Base-by-base conservation (phyloP, 768 basidiomycete species). In the Pleurotus tuber-regium region DNA sequence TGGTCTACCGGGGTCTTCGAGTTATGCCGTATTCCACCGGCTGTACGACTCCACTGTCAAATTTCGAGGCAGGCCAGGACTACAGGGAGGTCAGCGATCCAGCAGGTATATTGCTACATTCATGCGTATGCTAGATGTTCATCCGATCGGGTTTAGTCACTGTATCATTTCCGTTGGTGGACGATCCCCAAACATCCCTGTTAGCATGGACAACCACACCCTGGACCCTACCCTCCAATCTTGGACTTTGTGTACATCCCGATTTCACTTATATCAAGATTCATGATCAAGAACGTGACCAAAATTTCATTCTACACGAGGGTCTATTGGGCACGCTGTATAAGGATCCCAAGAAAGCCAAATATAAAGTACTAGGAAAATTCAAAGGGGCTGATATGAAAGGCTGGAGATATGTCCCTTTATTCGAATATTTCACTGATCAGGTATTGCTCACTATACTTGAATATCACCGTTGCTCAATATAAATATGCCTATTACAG, bases 21-120 rank as follows among this genome's bases (percentile, higher is more conserved):
- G 97, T 99, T 56, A 97, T 99, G 94, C 97, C 97, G 2, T 99
- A 99, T 67, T 97, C 97, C 9, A 93, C 92, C 0, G 97, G 92
- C 9, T 89, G 89, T 62, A 94, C 93, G 1, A 99, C 97, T 0
- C 96, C 97, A 25, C 71, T 99, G 51, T 96, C 93, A 41, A 98
- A 99, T 68, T 98, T 99, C 59, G 97, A 99, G 70, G 94, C 96
- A 10, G 92, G 92, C 25, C 77, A 84, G 70, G 86, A 89, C 55
- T 98, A 97, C 69, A 81, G 86, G 64, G 94, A 98, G 67, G 88
- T 97, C 43, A 88, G 80, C 61, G 97, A 99, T 73, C 97, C 97
- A 39, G 89, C 93, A 40, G 79, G 89, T 91, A 61, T 43, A 83
- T 69, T n/a, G n/a, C 19, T 18, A 8, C 1, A 40, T 11, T 39